phyloP scores from a whole-genome alignment of 768 basidiomycete species.

The Collybia nuda region DNA sequence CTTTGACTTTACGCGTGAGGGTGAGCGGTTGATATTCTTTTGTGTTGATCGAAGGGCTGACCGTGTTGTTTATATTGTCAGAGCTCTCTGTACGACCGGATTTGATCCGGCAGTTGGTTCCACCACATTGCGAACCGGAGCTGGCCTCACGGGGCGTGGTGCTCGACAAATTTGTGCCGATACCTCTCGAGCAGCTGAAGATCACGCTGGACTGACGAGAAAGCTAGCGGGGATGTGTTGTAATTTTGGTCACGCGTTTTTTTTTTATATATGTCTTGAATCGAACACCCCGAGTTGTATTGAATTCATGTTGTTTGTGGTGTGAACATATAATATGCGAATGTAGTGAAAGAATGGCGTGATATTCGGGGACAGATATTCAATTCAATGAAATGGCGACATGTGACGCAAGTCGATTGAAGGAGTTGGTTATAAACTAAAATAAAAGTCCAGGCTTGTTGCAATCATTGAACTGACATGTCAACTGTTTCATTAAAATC shows the following conservation, averaged over 20 bases:
- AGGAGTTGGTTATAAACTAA: slow-evolving; percentile 14
- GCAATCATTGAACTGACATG: background rate
- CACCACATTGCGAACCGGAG: slow-evolving; percentile 86
- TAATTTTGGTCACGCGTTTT: slow-evolving; percentile 13
- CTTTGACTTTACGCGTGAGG: slow-evolving; percentile 93
- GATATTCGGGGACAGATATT: slow-evolving; percentile 6
- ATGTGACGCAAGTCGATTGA: slow-evolving; percentile 37
- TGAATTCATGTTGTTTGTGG: slow-evolving; percentile 15
- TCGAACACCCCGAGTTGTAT: slow-evolving; percentile 27
- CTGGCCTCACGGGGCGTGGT: slow-evolving; percentile 84
- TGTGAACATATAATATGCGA: slow-evolving; percentile 12
- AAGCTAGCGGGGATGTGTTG: slow-evolving; percentile 8
- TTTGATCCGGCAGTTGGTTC: slow-evolving; percentile 88
- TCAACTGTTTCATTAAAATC: no score
- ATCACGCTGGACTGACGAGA: slow-evolving; percentile 83
- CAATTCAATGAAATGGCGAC: slow-evolving; percentile 32
- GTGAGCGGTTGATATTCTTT: slow-evolving; percentile 44
- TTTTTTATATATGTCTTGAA: slow-evolving; percentile 41
- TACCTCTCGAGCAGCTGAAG: slow-evolving; percentile 94
- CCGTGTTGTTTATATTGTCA: slow-evolving; percentile 28
- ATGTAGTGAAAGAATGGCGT: slow-evolving; percentile 9
- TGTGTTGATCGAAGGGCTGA: slow-evolving; percentile 1
- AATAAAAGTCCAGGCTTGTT: background rate
- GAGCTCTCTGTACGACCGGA: slow-evolving; percentile 97
- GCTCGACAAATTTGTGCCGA: slow-evolving; percentile 91